Conservation (phyloP, 768 basidiomycete genomes). For the Lanmaoa rubissima region DNA sequence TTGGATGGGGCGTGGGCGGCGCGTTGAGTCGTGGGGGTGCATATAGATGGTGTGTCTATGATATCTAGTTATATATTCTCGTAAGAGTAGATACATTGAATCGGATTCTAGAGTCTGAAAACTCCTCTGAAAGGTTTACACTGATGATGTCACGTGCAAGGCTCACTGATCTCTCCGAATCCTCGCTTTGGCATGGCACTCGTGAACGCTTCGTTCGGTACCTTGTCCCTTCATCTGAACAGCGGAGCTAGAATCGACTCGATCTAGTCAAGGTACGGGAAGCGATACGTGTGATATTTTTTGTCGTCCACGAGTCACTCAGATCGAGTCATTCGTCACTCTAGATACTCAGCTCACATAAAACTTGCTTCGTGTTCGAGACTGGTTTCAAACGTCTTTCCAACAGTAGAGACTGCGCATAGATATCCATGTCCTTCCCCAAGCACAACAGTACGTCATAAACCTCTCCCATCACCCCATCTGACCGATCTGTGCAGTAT, state of each 20-base stretch:
- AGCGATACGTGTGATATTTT: neutral
- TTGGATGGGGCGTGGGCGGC: slow-evolving; percentile 69
- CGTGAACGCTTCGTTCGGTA: too few species aligned
- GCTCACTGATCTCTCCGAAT: neutral
- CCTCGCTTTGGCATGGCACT: neutral
- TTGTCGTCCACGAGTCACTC: slow-evolving; percentile 3
- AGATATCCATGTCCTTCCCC: slow-evolving; percentile 56
- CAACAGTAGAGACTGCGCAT: neutral
- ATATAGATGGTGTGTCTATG: neutral
- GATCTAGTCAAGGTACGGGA: neutral
- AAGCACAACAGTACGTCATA: slow-evolving; percentile 66
- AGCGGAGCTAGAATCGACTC: neutral
- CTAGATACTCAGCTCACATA: neutral
- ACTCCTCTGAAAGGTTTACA: too few species aligned
- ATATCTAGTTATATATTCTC: neutral
- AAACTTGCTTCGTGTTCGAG: neutral
- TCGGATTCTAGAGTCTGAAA: neutral
- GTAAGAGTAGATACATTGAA: neutral
- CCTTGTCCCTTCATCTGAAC: neutral
- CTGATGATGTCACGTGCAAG: neutral
- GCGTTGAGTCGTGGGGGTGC: slow-evolving; percentile 8
- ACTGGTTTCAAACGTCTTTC: neutral
- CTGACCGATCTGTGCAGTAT: slow-evolving; percentile 46
- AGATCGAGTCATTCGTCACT: slow-evolving; percentile 14
- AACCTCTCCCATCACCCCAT: neutral